Evolutionary conservation across 2,329 filamentous ascomycete genomes (phyloP).

Genomic region (Aspergillus terreus): DNA sequence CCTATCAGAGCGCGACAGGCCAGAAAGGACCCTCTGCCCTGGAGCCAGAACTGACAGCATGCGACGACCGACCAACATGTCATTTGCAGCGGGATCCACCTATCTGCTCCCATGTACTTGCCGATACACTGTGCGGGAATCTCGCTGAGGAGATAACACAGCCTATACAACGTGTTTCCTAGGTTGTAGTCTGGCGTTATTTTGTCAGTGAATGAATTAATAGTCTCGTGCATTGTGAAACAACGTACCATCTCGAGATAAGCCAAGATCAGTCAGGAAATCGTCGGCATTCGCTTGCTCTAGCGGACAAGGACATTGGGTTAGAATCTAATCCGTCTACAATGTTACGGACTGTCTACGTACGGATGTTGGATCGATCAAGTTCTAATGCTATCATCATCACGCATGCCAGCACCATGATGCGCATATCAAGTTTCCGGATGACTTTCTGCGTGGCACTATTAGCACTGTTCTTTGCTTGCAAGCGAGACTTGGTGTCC

Average conservation of each 20-base stretch:
- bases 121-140: constrained; percentile 56
- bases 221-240: not conserved
- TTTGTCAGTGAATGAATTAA: not conserved
- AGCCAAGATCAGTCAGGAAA: constrained; percentile 42
- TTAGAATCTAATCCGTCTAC: constrained; percentile 2
- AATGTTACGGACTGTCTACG: constrained; percentile 46
- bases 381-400: constrained; percentile 60
- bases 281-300: constrained; percentile 55
- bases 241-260: constrained; percentile 22
- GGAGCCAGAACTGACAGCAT: constrained; percentile 43
- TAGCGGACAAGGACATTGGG: constrained; percentile 4
- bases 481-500: not conserved
- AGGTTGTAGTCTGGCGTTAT: constrained; percentile 25
- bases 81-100: constrained; percentile 56
- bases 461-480: constrained; percentile 25
- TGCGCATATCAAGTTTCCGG: constrained; percentile 20
- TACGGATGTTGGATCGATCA: constrained; percentile 51
- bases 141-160: constrained; percentile 52
- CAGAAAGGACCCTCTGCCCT: constrained; percentile 40
- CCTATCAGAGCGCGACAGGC: constrained; percentile 43
- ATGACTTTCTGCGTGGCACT: constrained; percentile 40
- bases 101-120: constrained; percentile 53
- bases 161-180: constrained; percentile 54
- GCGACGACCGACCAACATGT: constrained; percentile 35
- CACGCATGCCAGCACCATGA: constrained; percentile 37